Conservation (phyloP, 768 basidiomycete species). For the Collybiopsis luxurians region DNA sequence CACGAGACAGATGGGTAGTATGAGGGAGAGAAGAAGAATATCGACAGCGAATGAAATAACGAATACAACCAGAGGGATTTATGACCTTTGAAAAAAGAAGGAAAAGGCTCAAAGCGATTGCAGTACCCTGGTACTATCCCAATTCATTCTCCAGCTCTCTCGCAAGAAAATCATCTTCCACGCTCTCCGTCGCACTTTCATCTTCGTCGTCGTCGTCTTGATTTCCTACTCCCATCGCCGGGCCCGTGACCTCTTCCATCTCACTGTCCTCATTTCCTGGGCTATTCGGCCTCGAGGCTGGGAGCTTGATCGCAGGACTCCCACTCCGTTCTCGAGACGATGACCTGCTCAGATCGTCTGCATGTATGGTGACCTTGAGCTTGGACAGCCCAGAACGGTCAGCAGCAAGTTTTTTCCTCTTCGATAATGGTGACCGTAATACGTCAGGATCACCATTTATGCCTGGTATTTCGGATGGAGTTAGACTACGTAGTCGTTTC, state of each 20-base stretch:
- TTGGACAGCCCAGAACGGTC: conserved; percentile 64
- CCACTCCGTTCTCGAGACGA: conserved; percentile 13
- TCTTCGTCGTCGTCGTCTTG: conserved; percentile 45
- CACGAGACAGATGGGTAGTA: neutral
- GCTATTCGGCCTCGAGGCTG: neutral
- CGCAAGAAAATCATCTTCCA: conserved; percentile 80
- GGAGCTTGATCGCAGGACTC: conserved; percentile 3
- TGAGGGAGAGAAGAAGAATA: neutral
- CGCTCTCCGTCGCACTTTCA: conserved; percentile 48
- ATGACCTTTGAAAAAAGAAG: neutral
- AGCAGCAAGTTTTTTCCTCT: conserved; percentile 73
- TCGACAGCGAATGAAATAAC: neutral
- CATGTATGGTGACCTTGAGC: conserved; percentile 64
- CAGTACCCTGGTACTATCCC: conserved; percentile 45
- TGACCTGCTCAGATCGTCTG: conserved; percentile 40
- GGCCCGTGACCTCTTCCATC: conserved; percentile 4
- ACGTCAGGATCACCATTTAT: conserved; percentile 38
- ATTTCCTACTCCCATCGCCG: conserved; percentile 35
- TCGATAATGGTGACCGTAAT: conserved; percentile 69
- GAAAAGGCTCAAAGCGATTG: conserved; percentile 4
- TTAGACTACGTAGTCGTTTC: conserved; percentile 70
- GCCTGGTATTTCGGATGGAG: conserved; percentile 57
- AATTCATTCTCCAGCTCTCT: conserved; percentile 74
- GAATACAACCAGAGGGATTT: conserved; percentile 2
- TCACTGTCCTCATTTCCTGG: neutral